phyloP scores from a whole-genome alignment of 2,329 filamentous ascomycete species.

The Stagonosporopsis chrysanthemi region DNA sequence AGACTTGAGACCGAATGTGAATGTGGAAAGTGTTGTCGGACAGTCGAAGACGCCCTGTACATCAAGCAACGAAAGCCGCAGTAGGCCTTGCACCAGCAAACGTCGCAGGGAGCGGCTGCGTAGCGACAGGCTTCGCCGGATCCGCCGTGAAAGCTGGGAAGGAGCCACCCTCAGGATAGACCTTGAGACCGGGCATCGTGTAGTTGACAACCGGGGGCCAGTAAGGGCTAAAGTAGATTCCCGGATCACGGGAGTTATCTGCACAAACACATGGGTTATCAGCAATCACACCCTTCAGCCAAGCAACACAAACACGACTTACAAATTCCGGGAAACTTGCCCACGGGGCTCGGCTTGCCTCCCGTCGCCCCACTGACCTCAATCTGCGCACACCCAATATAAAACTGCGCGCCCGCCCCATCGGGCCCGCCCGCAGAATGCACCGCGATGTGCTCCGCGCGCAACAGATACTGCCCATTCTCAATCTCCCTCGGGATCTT shows the following conservation, averaged over 20 bases:
- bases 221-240: constrained; percentile 20
- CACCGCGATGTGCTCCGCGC: constrained; percentile 54
- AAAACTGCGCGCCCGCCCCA: constrained; percentile 48
- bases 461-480: constrained; percentile 52
- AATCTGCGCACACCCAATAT: constrained; percentile 53
- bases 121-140: constrained; percentile 11
- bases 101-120: constrained; percentile 17
- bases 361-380: constrained; percentile 46
- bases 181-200: constrained; percentile 17
- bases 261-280: background rate
- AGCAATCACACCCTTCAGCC: background rate
- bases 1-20: background rate
- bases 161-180: constrained; percentile 18
- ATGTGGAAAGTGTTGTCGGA: background rate
- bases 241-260: constrained; percentile 14
- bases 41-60: background rate
- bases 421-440: constrained; percentile 42
- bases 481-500: constrained; percentile 19
- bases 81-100: constrained; percentile 9
- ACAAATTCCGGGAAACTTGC: constrained; percentile 48
- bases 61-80: constrained; percentile 1
- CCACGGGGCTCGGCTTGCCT: constrained; percentile 42
- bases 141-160: constrained; percentile 18
- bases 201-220: constrained; percentile 20
- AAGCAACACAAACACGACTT: background rate